Evolutionary conservation across 495 filamentous ascomycete genomes (phyloP).

Genomic region (Daldinia loculata): DNA sequence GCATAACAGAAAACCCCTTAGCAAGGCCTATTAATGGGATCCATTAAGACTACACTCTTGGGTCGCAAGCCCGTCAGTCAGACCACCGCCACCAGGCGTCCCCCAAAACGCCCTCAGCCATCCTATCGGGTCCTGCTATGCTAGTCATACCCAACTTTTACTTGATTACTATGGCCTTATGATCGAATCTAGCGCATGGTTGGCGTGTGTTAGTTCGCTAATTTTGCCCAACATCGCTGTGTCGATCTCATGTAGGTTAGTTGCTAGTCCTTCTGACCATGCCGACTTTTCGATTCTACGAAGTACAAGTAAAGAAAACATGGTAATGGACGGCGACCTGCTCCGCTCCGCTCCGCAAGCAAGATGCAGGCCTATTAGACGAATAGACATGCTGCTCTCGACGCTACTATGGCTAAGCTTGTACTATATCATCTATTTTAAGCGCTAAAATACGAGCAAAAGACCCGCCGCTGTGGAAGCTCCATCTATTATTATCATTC

Average conservation of each 20-base stretch:
- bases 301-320: neutral
- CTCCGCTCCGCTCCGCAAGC: constrained; percentile 5
- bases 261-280: constrained; percentile 1
- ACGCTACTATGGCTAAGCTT: constrained; percentile 17
- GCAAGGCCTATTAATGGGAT: neutral
- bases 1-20: no score
- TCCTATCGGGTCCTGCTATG: constrained; percentile 16
- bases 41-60: neutral
- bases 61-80: neutral
- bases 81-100: no score
- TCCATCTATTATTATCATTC: constrained; percentile 3
- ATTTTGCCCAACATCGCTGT: neutral
- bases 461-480: constrained; percentile 8
- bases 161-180: neutral
- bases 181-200: neutral
- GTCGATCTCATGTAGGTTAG: constrained; percentile 5
- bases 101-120: constrained; percentile 14
- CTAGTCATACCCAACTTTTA: neutral
- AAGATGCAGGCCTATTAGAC: neutral
- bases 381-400: neutral
- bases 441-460: constrained; percentile 1
- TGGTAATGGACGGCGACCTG: constrained; percentile 15
- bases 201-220: neutral
- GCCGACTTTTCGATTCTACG: neutral
- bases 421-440: constrained; percentile 1